phyloP scores from a whole-genome alignment of 768 basidiomycete species.

The Pluteus cervinus region DNA sequence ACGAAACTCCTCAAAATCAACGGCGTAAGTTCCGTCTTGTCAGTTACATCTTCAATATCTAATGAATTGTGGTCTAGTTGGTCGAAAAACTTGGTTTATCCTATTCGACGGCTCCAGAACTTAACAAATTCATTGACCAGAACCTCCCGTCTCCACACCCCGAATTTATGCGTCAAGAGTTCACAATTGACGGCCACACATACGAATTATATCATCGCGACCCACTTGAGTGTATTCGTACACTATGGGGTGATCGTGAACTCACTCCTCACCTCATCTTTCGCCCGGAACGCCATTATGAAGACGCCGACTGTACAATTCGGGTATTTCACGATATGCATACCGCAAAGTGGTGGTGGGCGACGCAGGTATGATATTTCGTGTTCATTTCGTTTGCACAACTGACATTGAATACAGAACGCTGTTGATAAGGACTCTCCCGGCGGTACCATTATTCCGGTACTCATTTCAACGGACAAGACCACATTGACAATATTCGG shows the following conservation, averaged over 20 bases:
- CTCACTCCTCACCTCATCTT: conserved; percentile 17
- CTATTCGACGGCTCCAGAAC: conserved; percentile 7
- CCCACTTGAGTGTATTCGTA: conserved; percentile 20
- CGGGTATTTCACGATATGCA: conserved; percentile 25
- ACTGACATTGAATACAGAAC: conserved; percentile 7
- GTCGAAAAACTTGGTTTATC: not conserved
- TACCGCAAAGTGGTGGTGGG: conserved; percentile 41
- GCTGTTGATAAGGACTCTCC: conserved; percentile 9
- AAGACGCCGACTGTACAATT: conserved; percentile 12
- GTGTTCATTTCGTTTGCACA: not conserved
- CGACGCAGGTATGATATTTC: conserved; percentile 25
- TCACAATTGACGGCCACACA: conserved; percentile 15
- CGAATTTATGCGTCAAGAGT: conserved; percentile 10
- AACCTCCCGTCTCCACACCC: conserved; percentile 16
- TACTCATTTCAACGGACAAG: conserved; percentile 37
- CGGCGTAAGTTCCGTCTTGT: not conserved
- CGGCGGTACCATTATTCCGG: conserved; percentile 24
- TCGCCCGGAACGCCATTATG: conserved; percentile 22
- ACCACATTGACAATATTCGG: conserved; percentile 30
- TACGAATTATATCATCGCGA: conserved; percentile 20
- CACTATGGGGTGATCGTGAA: conserved; percentile 22
- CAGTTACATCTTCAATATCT: not conserved
- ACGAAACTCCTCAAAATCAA: conserved; percentile 1
- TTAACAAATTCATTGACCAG: conserved; percentile 22
- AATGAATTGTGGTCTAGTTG: no score